These are phyloP conservation scores for Diplodia sapinea DNA, from an alignment of 2,329 filamentous ascomycete genomes.

Conservation along the genomic window DNA sequence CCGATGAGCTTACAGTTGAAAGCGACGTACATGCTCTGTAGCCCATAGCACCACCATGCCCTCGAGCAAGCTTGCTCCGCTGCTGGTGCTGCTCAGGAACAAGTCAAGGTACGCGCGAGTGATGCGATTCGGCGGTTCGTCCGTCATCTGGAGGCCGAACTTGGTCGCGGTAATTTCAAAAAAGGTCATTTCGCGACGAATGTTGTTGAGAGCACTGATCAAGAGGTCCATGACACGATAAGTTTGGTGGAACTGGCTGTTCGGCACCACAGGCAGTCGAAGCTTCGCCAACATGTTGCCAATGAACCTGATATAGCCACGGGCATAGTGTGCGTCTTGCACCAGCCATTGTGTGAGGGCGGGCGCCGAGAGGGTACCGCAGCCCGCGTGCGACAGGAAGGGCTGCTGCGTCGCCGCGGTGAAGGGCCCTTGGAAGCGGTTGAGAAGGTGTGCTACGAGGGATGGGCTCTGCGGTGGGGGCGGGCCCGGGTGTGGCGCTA, in stretches of 20 bases:
- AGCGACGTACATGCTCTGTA: constrained; percentile 65
- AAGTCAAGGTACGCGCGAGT: constrained; percentile 64
- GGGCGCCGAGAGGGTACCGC: constrained; percentile 63
- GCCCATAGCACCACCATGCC: constrained; percentile 76
- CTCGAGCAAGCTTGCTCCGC: constrained; percentile 64
- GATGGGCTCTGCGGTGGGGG: constrained; percentile 48
- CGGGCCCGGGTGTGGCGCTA: constrained; percentile 41
- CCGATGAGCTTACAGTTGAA: background rate
- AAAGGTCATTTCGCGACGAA: constrained; percentile 70
- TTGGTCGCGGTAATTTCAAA: constrained; percentile 68
- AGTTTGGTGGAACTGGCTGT: constrained; percentile 55
- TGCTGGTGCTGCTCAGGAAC: constrained; percentile 62
- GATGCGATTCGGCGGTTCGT: constrained; percentile 53
- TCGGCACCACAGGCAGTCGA: constrained; percentile 57
- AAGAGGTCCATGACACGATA: constrained; percentile 67
- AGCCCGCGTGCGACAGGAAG: constrained; percentile 70
- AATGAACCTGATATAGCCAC: constrained; percentile 71
- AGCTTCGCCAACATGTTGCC: constrained; percentile 69
- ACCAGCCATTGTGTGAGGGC: constrained; percentile 70
- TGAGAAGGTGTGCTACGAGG: constrained; percentile 64
- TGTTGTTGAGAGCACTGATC: constrained; percentile 68
- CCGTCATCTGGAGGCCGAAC: constrained; percentile 62
- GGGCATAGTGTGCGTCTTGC: constrained; percentile 74
- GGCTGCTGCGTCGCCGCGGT: constrained; percentile 66
- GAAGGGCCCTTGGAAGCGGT: constrained; percentile 55